Evolutionary conservation across 2,329 filamentous ascomycete genomes (phyloP).

Genomic region (Colletotrichum kahawae): DNA sequence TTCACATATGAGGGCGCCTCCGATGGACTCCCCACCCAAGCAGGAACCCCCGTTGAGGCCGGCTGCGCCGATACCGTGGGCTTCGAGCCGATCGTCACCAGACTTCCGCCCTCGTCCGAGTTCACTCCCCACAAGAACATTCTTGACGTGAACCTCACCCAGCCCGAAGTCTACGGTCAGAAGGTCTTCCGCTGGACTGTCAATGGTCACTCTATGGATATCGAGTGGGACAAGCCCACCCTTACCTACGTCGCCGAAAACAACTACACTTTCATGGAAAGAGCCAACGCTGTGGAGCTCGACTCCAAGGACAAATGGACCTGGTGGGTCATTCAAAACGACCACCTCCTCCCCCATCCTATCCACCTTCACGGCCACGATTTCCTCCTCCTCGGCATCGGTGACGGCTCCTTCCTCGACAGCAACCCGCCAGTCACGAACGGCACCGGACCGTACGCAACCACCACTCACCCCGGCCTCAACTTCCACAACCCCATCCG

Average conservation of each 20-base stretch:
- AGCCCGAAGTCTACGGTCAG: constrained; percentile 18
- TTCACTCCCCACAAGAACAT: constrained; percentile 28
- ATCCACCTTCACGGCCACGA: constrained; percentile 56
- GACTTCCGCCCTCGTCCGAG: constrained; percentile 26
- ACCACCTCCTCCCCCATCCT: constrained; percentile 40
- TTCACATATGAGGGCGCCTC: constrained; percentile 40
- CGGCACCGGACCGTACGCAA: not conserved
- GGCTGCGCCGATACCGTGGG: constrained; percentile 25
- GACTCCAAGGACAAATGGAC: constrained; percentile 29
- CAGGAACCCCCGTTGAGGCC: constrained; percentile 25
- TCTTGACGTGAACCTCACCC: constrained; percentile 25
- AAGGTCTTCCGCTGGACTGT: constrained; percentile 33
- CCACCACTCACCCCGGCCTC: constrained; percentile 29
- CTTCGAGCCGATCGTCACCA: constrained; percentile 28
- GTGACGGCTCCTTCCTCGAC: constrained; percentile 21
- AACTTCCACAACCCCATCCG: constrained; percentile 47
- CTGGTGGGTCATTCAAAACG: constrained; percentile 36
- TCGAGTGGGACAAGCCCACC: constrained; percentile 44
- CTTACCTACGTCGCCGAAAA: constrained; percentile 31
- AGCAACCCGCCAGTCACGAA: not conserved
- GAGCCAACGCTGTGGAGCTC: constrained; percentile 26
- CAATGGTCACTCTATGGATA: constrained; percentile 34
- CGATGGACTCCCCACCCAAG: constrained; percentile 30
- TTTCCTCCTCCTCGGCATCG: constrained; percentile 33
- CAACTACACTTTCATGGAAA: constrained; percentile 20